phyloP scores from a whole-genome alignment of 768 basidiomycete genomes.

The Lactifluus piperatus region DNA sequence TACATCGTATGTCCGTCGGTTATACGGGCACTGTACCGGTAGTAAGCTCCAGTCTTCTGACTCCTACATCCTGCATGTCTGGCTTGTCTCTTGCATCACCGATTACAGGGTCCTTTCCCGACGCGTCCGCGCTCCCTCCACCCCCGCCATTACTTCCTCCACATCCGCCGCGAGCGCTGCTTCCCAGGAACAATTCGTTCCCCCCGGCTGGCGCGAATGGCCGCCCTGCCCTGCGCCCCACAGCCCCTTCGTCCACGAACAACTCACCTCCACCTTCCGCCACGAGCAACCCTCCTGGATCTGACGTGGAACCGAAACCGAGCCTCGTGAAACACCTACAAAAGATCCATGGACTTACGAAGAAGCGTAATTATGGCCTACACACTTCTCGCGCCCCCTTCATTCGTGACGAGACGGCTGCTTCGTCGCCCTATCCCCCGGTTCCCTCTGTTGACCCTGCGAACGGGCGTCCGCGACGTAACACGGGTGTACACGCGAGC shows the following conservation, averaged over 20 bases:
- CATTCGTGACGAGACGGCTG: slow-evolving; percentile 14
- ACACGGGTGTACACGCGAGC: slow-evolving; percentile 13
- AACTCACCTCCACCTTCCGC: slow-evolving; percentile 8
- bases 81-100: slow-evolving; percentile 15
- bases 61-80: slow-evolving; percentile 4
- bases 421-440: neutral
- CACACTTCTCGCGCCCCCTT: slow-evolving; percentile 16
- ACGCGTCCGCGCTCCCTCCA: neutral
- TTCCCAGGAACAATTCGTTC: slow-evolving; percentile 16
- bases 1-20: neutral
- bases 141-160: neutral
- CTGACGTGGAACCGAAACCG: slow-evolving; percentile 7
- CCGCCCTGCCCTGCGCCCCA: neutral
- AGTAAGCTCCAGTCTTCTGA: slow-evolving; percentile 13
- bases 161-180: slow-evolving; percentile 11
- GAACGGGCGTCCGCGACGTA: slow-evolving; percentile 13
- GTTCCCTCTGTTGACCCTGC: neutral
- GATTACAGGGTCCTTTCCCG: slow-evolving; percentile 5
- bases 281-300: neutral
- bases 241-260: slow-evolving; percentile 2
- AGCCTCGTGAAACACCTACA: slow-evolving; percentile 20
- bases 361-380: slow-evolving; percentile 20
- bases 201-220: slow-evolving; percentile 11
- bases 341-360: slow-evolving; percentile 20
- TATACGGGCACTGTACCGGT: neutral